A percentile compares a stretch with the other conserved stretches of the same genome.
These are phyloP conservation scores for Rosa hybrid DNA, from an alignment of 331 rosid genomes.

Conservation along the genomic window DNA sequence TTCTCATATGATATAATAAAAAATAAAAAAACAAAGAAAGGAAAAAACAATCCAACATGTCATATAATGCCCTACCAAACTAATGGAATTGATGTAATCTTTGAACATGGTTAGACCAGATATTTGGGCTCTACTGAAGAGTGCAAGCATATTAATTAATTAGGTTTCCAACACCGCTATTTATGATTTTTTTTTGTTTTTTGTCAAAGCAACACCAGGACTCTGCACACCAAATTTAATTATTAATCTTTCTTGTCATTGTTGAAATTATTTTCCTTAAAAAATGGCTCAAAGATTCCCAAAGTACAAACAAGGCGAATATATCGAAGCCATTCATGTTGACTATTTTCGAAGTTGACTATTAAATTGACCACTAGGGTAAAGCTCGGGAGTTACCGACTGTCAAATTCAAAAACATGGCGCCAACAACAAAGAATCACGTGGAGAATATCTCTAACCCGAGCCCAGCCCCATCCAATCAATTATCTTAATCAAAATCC, in stretches of 20 bases:
- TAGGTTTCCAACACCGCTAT: not conserved
- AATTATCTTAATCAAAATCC: not conserved
- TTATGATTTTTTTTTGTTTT: too few relatives aligned
- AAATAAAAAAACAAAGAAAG: too few relatives aligned
- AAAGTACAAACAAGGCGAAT: not conserved
- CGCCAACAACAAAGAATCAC: not conserved
- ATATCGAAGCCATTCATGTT: not conserved
- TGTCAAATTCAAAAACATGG: not conserved
- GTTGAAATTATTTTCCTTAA: not conserved
- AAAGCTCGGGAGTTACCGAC: not conserved
- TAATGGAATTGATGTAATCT: too few relatives aligned
- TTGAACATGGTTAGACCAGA: too few relatives aligned
- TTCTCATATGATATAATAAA: too few relatives aligned
- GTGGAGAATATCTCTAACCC: not conserved
- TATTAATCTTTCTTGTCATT: not conserved
- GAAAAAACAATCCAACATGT: too few relatives aligned
- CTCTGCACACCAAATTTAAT: not conserved
- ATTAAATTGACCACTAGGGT: not conserved
- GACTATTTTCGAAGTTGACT: not conserved
- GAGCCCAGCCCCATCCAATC: conserved; percentile 1
- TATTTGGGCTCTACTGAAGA: too few relatives aligned
- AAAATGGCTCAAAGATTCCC: not conserved
- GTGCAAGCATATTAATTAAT: not conserved
- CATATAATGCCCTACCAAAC: too few relatives aligned
- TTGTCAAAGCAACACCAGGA: too few relatives aligned